A percentile compares a stretch with the other conserved stretches of the same genome.
Conservation (phyloP, 2,329 filamentous ascomycete species). For the Monosporascus ibericus region DNA sequence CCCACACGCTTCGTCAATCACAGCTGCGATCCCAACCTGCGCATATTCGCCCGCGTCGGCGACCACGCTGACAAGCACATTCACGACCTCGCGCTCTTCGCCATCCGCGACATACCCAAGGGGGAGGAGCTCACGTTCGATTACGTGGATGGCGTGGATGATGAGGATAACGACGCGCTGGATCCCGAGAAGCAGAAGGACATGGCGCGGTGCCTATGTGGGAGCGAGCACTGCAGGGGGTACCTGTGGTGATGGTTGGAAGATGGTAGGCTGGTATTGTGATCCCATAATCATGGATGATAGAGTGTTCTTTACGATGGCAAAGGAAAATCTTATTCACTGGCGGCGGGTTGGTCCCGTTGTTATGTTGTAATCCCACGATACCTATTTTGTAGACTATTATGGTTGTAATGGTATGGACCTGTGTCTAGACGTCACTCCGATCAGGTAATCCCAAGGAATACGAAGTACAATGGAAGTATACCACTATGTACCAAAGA, state of each 20-base stretch:
- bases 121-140: constrained; percentile 74
- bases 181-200: constrained; percentile 42
- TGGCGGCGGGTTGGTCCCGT: too few relatives aligned
- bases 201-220: constrained; percentile 58
- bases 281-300: not conserved
- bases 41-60: constrained; percentile 73
- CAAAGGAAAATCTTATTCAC: too few relatives aligned
- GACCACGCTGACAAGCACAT: constrained; percentile 69
- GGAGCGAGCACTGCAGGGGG: constrained; percentile 59
- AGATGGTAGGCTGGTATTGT: too few relatives aligned
- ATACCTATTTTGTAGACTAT: too few relatives aligned
- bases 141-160: constrained; percentile 62
- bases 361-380: too few relatives aligned
- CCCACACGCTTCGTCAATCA: constrained; percentile 81
- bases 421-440: too few relatives aligned
- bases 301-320: not conserved
- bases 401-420: too few relatives aligned
- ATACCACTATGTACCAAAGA: too few relatives aligned
- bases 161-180: constrained; percentile 41
- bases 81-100: constrained; percentile 74
- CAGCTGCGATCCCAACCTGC: constrained; percentile 70
- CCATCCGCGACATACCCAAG: constrained; percentile 56
- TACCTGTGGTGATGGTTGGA: constrained; percentile 53
- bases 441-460: too few relatives aligned
- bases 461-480: too few relatives aligned